Evolutionary conservation across 2,329 filamentous ascomycete genomes (phyloP).

Genomic region (Cyphellophora attinorum): DNA sequence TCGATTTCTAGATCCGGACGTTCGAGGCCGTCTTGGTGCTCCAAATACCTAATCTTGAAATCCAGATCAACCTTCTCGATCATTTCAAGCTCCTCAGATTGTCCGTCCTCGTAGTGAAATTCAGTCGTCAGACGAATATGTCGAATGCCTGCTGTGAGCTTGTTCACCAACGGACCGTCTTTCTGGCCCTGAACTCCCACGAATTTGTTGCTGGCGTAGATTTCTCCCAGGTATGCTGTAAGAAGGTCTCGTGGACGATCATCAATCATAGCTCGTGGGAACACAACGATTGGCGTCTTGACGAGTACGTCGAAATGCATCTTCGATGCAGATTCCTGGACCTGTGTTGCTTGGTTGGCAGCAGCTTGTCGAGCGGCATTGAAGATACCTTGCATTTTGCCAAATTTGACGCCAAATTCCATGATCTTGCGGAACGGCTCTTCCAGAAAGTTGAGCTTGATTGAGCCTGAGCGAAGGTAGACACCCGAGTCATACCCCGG

Average conservation of each 20-base stretch:
- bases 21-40: conserved; percentile 67
- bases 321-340: conserved; percentile 80
- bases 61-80: conserved; percentile 94
- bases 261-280: conserved; percentile 67
- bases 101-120: conserved; percentile 65
- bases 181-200: conserved; percentile 70
- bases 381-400: conserved; percentile 98
- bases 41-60: conserved; percentile 84
- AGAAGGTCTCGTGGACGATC: conserved; percentile 69
- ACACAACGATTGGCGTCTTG: conserved; percentile 92
- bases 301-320: conserved; percentile 91
- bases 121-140: conserved; percentile 86
- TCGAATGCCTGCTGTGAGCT: conserved; percentile 79
- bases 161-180: conserved; percentile 68
- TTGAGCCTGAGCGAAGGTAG: conserved; percentile 80
- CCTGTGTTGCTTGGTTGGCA: conserved; percentile 82
- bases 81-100: conserved; percentile 81
- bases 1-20: conserved; percentile 87
- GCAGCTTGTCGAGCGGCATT: conserved; percentile 94
- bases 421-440: conserved; percentile 98
- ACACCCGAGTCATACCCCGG: conserved; percentile 93
- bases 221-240: conserved; percentile 91
- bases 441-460: conserved; percentile 94
- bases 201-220: conserved; percentile 93
- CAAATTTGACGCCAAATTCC: conserved; percentile 95